Percentiles rank a stretch among this genome's conserved stretches.
phyloP scores from a whole-genome alignment of 495 filamentous ascomycete species.

The Clavariopsis aquatica region DNA sequence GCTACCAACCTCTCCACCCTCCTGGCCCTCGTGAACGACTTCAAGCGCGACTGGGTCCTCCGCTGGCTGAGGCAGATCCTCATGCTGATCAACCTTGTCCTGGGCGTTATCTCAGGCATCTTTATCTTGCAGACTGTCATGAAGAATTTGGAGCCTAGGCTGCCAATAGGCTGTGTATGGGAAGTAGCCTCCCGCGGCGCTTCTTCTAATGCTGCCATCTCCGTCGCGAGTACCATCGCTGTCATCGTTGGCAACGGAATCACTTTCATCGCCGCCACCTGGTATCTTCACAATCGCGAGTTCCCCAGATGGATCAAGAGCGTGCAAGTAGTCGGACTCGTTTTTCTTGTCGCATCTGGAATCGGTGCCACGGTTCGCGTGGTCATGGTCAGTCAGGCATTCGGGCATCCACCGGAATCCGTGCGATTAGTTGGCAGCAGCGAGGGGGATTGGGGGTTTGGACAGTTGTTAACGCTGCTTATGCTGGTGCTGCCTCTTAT shows the following conservation, averaged over 20 bases:
- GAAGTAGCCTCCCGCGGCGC: conserved; percentile 26
- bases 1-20: conserved; percentile 59
- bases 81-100: conserved; percentile 60
- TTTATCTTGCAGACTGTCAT: conserved; percentile 53
- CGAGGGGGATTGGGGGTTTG: conserved; percentile 61
- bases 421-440: conserved; percentile 49
- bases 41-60: conserved; percentile 62
- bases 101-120: conserved; percentile 53
- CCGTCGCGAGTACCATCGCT: conserved; percentile 54
- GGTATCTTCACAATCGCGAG: conserved; percentile 56
- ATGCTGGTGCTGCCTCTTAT: conserved; percentile 57
- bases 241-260: conserved; percentile 54
- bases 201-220: conserved; percentile 45
- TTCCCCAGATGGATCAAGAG: conserved; percentile 50
- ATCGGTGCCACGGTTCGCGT: conserved; percentile 54
- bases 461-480: conserved; percentile 56
- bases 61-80: conserved; percentile 60
- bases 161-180: conserved; percentile 60
- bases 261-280: conserved; percentile 54
- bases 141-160: conserved; percentile 48
- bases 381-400: conserved; percentile 55
- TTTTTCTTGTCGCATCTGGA: conserved; percentile 53
- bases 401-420: conserved; percentile 45
- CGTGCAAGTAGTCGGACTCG: conserved; percentile 51
- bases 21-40: conserved; percentile 59